phyloP scores from a whole-genome alignment of 495 filamentous ascomycete genomes.

The Amorphotheca resinae region DNA sequence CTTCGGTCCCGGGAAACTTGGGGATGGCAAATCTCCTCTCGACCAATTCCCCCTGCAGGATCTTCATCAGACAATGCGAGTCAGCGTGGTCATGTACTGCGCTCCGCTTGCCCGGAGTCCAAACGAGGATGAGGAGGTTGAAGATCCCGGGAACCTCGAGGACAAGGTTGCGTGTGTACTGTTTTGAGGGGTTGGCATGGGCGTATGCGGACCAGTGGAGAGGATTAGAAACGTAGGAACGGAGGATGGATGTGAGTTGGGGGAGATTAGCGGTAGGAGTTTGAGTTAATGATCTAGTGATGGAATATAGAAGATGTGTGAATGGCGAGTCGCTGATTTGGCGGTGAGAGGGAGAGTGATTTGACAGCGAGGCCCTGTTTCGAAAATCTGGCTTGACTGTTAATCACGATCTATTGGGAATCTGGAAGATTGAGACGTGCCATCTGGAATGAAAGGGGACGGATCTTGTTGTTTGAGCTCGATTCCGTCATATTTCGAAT shows the following conservation, averaged over 20 bases:
- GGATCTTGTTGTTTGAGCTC: not conserved
- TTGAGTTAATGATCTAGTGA: constrained; percentile 8
- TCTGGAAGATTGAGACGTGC: not conserved
- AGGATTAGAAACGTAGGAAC: constrained; percentile 9
- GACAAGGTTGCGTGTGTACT: constrained; percentile 85
- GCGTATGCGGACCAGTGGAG: constrained; percentile 65
- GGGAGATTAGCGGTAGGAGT: constrained; percentile 5
- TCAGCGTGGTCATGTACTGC: constrained; percentile 83
- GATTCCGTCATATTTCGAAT: not conserved
- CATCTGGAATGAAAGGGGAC: not conserved
- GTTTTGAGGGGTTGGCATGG: constrained; percentile 45
- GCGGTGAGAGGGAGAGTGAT: not conserved
- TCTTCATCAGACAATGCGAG: constrained; percentile 59
- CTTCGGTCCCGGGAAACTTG: constrained; percentile 29
- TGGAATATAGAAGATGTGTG: constrained; percentile 8
- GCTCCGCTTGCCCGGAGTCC: constrained; percentile 76
- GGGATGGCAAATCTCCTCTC: constrained; percentile 69
- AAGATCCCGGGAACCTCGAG: constrained; percentile 42
- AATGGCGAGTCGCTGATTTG: constrained; percentile 3
- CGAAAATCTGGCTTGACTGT: not conserved
- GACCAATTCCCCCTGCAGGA: constrained; percentile 62
- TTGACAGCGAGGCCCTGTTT: not conserved
- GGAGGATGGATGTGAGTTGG: constrained; percentile 8
- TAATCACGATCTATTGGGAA: not conserved
- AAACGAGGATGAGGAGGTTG: constrained; percentile 72